Percentiles rank a stretch among this genome's conserved stretches.
Conservation (phyloP, 1,284 basidiomycete genomes). For the Ceratobasidium sp. region DNA sequence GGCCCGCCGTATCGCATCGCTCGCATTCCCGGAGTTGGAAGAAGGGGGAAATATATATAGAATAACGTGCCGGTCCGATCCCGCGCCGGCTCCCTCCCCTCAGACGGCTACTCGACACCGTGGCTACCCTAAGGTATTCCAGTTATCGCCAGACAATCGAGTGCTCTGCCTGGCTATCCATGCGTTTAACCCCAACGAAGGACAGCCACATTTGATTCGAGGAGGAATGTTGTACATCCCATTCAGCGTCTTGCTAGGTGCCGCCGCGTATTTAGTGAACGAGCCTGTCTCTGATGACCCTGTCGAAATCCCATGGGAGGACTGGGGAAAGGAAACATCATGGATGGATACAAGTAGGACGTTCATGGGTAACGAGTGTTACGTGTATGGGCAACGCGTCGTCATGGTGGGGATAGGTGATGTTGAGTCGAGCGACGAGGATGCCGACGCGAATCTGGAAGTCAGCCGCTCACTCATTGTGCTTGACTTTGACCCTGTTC, state of each 20-base stretch:
- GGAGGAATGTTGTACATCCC: slow-evolving; percentile 1
- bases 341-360: slow-evolving; percentile 10
- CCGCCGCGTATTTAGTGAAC: background rate
- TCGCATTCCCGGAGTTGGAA: background rate
- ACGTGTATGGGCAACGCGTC: slow-evolving; percentile 30
- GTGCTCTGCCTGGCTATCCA: slow-evolving; percentile 1
- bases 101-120: background rate
- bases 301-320: slow-evolving; percentile 9
- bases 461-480: background rate
- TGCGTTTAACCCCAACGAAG: background rate
- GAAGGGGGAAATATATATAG: background rate
- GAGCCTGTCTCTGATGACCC: background rate
- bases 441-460: background rate
- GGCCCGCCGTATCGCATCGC: slow-evolving; percentile 6
- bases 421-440: background rate
- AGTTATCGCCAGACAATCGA: slow-evolving; percentile 8
- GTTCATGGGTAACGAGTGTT: slow-evolving; percentile 17
- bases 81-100: background rate
- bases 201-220: no score
- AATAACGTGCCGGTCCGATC: slow-evolving; percentile 1
- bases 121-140: slow-evolving; percentile 8
- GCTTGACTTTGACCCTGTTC: slow-evolving; percentile 15
- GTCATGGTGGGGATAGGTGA: background rate
- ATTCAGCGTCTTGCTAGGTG: background rate
- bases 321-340: slow-evolving; percentile 1